Base-by-base conservation (phyloP, 345 rosid genomes). In the Anastatica hierochuntica region DNA sequence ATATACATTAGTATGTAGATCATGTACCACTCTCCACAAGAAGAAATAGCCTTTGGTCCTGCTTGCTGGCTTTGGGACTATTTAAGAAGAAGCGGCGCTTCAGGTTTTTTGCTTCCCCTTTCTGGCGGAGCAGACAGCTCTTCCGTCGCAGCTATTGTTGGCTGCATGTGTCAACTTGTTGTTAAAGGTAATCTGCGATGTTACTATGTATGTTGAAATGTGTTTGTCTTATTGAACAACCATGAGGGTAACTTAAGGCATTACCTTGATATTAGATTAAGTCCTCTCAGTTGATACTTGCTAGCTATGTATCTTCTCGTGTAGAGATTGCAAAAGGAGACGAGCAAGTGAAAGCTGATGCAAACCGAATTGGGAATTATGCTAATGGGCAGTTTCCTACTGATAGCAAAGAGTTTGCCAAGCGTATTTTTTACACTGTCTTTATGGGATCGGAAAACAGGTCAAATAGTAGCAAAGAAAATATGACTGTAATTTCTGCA, bases 61-160 rank as follows among this genome's bases (percentile, higher is more conserved):
- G 88, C 88, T 60, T 88, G 90, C 72, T 92, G 99, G 99, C 75
- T 92, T 20, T 92, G 97, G 99, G 99, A 92, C 74, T 85, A 92
- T 59, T 65, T 92, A 72, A 77, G 98, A 77, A 78, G 97, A 83
- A 92, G 95, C 62, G 94, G 90, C 41, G 95, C 98, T 59, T 88
- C 95, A 35, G 98, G 98, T 17, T 92, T 88, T 75, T 72, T 92
- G 78, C 95, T 92, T 67, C 97, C 98, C 9, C 94, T 88, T 49
- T 92, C 98, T 70, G 98, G 98, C 24, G 94, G 90, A 10, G 97
- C 94, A 52, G 95, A 88, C 56, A 88, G 99, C 74, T 92, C 99
- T 35, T 76, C 89, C 26, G 99, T 88, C 23, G 99, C 97, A 63
- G 97, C 99, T 45, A 88, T 92, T 41, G 99, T 92, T 74, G 99